A percentile compares a stretch with the other conserved stretches of the same genome.
Evolutionary conservation across 1,284 basidiomycete species (phyloP).

Genomic region (Apiotrichum mycotoxinovorans): DNA sequence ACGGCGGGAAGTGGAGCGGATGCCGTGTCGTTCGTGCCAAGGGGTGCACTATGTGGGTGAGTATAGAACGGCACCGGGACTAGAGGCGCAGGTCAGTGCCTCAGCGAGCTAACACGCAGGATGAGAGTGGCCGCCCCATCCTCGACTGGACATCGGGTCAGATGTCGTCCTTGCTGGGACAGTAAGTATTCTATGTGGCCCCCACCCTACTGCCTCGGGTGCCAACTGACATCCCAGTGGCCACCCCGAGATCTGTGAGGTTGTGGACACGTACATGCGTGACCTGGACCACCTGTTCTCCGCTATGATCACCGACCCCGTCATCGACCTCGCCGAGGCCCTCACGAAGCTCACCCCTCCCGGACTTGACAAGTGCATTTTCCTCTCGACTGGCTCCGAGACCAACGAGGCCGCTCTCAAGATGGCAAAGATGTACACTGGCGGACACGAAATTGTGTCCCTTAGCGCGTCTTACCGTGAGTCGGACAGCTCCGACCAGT

Average conservation of each 20-base stretch:
- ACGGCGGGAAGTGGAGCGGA: conserved; percentile 17
- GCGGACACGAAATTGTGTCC: conserved; percentile 36
- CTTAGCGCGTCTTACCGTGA: conserved; percentile 31
- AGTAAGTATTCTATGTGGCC: conserved; percentile 8
- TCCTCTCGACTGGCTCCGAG: conserved; percentile 39
- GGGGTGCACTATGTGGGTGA: conserved; percentile 18
- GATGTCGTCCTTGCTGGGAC: conserved; percentile 35
- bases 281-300: conserved; percentile 41
- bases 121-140: conserved; percentile 31
- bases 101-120: conserved; percentile 17
- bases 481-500: no score
- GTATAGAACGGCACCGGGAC: neutral
- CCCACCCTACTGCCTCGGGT: neutral
- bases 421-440: conserved; percentile 44
- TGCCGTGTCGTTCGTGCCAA: conserved; percentile 23
- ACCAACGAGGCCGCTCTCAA: conserved; percentile 38
- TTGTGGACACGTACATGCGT: conserved; percentile 25
- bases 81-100: no score
- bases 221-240: conserved; percentile 8
- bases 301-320: conserved; percentile 33
- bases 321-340: conserved; percentile 27
- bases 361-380: conserved; percentile 29
- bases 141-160: conserved; percentile 42
- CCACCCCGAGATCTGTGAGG: conserved; percentile 36
- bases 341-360: conserved; percentile 28